phyloP scores from a whole-genome alignment of 257 asterid species.

The Scutellaria minor region DNA sequence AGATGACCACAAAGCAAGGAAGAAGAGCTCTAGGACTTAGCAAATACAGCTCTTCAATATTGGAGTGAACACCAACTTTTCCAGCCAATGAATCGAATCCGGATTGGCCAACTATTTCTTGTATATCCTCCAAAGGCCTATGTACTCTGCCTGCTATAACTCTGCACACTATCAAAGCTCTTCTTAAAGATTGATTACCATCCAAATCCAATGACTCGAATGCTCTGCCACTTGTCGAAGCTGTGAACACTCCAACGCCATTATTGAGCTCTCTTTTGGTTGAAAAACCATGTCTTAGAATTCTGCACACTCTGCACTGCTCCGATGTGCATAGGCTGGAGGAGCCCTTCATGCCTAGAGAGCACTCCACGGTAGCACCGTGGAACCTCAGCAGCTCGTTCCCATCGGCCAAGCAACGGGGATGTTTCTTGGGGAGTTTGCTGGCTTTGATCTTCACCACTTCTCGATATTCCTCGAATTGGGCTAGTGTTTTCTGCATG shows the following conservation, averaged over 20 bases:
- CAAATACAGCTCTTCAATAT: constrained; percentile 86
- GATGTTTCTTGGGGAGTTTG: constrained; percentile 76
- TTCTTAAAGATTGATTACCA: constrained; percentile 33
- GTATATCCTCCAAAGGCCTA: constrained; percentile 71
- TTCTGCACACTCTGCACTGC: constrained; percentile 66
- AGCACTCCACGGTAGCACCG: constrained; percentile 70
- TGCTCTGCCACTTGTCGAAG: constrained; percentile 84
- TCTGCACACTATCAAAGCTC: constrained; percentile 86
- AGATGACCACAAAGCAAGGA: constrained; percentile 91
- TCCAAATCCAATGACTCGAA: constrained; percentile 50
- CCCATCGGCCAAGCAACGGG: constrained; percentile 96
- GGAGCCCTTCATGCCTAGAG: constrained; percentile 61
- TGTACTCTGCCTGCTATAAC: constrained; percentile 97
- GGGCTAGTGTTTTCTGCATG: constrained; percentile 79
- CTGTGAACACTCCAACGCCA: constrained; percentile 80
- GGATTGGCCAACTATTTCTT: constrained; percentile 68
- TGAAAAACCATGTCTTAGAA: constrained; percentile 71
- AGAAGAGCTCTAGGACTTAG: constrained; percentile 83
- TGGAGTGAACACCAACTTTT: constrained; percentile 71
- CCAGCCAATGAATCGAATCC: constrained; percentile 97
- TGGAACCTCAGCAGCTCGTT: constrained; percentile 85
- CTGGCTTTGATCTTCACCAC: constrained; percentile 77
- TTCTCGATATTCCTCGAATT: constrained; percentile 86
- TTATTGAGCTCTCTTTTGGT: constrained; percentile 47
- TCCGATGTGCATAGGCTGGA: constrained; percentile 64